Evolutionary conservation across 345 rosid genomes (phyloP).

Genomic region (Eucalyptus tenuipes): DNA sequence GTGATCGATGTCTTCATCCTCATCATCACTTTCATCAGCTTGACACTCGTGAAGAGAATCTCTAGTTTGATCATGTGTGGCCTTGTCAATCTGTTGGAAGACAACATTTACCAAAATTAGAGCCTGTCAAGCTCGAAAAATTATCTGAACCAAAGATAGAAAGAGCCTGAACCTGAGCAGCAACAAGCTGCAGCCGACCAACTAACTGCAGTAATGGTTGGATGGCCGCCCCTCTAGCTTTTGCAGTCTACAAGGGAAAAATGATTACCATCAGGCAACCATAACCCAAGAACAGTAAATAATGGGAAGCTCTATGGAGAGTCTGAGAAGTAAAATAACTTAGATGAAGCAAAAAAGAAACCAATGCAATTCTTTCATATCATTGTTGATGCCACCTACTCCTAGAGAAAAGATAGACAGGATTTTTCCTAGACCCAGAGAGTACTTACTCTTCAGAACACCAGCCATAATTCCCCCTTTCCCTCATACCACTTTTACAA

Average conservation of each 20-base stretch:
- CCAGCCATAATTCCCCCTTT: neutral
- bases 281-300: neutral
- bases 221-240: constrained; percentile 44
- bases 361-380: neutral
- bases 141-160: neutral
- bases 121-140: neutral
- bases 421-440: neutral
- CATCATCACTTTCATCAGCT: constrained; percentile 43
- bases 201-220: constrained; percentile 64
- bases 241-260: constrained; percentile 34
- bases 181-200: constrained; percentile 77
- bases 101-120: neutral
- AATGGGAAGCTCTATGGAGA: neutral
- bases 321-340: neutral
- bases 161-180: constrained; percentile 49
- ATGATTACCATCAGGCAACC: neutral
- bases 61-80: constrained; percentile 21
- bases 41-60: constrained; percentile 6
- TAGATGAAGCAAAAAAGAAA: neutral
- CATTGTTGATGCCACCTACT: neutral
- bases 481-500: neutral
- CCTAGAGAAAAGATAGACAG: neutral
- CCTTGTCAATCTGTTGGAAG: constrained; percentile 54
- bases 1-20: constrained; percentile 48
- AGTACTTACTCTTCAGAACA: neutral